Base-by-base conservation (phyloP, 2,329 filamentous ascomycete genomes). In the Aspergillus awamori region DNA sequence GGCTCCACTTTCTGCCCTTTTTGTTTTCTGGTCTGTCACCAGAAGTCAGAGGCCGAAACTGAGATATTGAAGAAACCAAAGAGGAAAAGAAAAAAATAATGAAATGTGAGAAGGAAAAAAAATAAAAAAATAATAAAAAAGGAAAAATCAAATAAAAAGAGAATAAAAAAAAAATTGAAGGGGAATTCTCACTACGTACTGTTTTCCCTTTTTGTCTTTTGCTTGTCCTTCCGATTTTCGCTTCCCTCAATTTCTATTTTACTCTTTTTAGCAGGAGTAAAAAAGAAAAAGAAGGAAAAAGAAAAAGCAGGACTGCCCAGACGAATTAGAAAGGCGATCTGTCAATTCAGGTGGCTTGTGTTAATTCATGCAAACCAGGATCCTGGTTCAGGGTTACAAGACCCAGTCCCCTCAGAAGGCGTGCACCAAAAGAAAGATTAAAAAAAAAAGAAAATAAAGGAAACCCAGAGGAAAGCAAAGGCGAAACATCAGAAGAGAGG, bases 261-360 rank as follows among this genome's bases (percentile, higher is more conserved):
- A 36, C 33, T 36, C 33, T 13, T 8, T 41, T 33, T n/a, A 26
- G n/a, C 47, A 52, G 55, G 57, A 57, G 7, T 54, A 59, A 63
- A 36, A 56, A 26, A 57, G 43, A 59, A 57, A 52, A n/a, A 48
- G 58, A 61, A 28, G 48, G 10, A 61, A 57, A 60, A 57, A 53
- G 30, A 58, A 55, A 64, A 62, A 58, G 38, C 49, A 64, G 49
- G 8, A 51, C 47, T n/a, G 47, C 47, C 59, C 33, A 53, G 48
- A 43, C 24, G 28, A 41, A 47, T 45, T 60, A 60, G 49, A 57
- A 66, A 70, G 65, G 63, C 64, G 69, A 72, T 69, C 69, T 71
- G 69, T 72, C 70, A 72, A 67, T 64, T 72, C 41, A 61, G 60
- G 64, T 67, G 62, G 60, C 61, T 67, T 63, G 51, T 56, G 60